A percentile compares a stretch with the other conserved stretches of the same genome.
Conservation (phyloP, 208 protist genomes). For the Wallacemonas sp. region DNA sequence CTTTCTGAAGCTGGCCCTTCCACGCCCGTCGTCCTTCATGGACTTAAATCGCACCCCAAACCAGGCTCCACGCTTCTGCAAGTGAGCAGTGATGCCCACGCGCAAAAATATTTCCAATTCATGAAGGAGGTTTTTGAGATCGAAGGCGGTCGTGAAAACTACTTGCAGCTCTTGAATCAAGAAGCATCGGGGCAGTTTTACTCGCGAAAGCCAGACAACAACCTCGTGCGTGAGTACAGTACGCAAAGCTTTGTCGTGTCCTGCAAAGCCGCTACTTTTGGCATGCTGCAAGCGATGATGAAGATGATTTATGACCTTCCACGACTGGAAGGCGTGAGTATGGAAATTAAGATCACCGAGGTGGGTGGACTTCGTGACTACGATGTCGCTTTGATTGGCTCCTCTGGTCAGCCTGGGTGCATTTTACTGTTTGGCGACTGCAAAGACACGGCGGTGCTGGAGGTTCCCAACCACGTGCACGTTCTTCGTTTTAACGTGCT, state of each 20-base stretch:
- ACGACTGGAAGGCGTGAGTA: constrained; percentile 67
- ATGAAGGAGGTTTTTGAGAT: constrained; percentile 86
- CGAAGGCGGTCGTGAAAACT: constrained; percentile 80
- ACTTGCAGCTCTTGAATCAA: constrained; percentile 79
- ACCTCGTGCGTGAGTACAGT: constrained; percentile 69
- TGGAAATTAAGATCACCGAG: constrained; percentile 75
- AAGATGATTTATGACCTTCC: constrained; percentile 86
- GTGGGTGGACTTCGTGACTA: constrained; percentile 73
- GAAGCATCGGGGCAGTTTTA: constrained; percentile 75
- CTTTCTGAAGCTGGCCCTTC: constrained; percentile 69
- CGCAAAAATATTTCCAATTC: constrained; percentile 84
- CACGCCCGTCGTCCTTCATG: constrained; percentile 75
- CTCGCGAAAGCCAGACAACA: constrained; percentile 87
- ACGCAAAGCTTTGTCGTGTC: constrained; percentile 66
- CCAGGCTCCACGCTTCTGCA: constrained; percentile 83
- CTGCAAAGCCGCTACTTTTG: constrained; percentile 88
- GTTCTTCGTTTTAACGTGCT: constrained; percentile 82
- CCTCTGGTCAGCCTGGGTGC: constrained; percentile 64
- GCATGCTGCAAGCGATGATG: constrained; percentile 90
- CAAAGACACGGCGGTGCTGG: constrained; percentile 57
- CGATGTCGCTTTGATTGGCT: constrained; percentile 64
- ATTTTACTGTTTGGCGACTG: constrained; percentile 85
- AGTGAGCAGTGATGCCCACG: constrained; percentile 84
- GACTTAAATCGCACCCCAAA: constrained; percentile 80
- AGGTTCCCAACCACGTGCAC: constrained; percentile 74